A percentile compares a stretch with the other conserved stretches of the same genome.
Evolutionary conservation across 208 protist genomes (phyloP).

Genomic region (Naegleria fowleri): DNA sequence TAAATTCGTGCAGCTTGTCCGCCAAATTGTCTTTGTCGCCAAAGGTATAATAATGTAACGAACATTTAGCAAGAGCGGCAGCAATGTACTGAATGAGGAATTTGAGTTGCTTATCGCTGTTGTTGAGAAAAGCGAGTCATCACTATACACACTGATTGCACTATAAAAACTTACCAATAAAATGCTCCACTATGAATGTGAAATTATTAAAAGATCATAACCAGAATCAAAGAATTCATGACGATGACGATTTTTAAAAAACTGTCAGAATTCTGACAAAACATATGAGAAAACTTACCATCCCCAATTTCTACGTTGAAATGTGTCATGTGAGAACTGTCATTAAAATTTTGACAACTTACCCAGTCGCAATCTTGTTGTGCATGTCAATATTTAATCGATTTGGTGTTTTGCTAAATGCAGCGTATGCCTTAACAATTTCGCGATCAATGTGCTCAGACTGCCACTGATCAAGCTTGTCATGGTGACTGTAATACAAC

Average conservation of each 20-base stretch:
- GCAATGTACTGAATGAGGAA: conserved; percentile 73
- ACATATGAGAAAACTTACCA: conserved; percentile 39
- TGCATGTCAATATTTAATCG: not conserved
- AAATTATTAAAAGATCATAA: too few species aligned
- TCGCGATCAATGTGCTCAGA: conserved; percentile 52
- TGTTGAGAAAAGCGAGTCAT: too few species aligned
- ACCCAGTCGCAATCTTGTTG: conserved; percentile 57
- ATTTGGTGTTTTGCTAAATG: conserved; percentile 42
- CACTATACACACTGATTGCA: too few species aligned
- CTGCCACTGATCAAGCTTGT: conserved; percentile 50
- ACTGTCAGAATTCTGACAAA: too few species aligned
- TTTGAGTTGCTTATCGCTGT: conserved; percentile 69
- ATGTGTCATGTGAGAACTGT: too few species aligned
- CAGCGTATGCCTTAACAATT: conserved; percentile 66
- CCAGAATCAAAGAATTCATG: too few species aligned
- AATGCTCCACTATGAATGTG: too few species aligned
- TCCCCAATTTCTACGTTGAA: too few species aligned
- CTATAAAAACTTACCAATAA: too few species aligned
- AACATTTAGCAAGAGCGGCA: conserved; percentile 44
- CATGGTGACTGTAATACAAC: not conserved
- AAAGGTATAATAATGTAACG: not conserved
- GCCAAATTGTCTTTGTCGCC: not conserved
- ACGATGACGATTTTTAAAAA: too few species aligned
- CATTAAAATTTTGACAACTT: conserved; percentile 51
- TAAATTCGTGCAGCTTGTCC: not conserved